Percentiles rank a stretch among this genome's conserved stretches.
These are phyloP conservation scores for Kurtzmaniella fragi DNA, from an alignment of 805 yeast species.

Conservation along the genomic window DNA sequence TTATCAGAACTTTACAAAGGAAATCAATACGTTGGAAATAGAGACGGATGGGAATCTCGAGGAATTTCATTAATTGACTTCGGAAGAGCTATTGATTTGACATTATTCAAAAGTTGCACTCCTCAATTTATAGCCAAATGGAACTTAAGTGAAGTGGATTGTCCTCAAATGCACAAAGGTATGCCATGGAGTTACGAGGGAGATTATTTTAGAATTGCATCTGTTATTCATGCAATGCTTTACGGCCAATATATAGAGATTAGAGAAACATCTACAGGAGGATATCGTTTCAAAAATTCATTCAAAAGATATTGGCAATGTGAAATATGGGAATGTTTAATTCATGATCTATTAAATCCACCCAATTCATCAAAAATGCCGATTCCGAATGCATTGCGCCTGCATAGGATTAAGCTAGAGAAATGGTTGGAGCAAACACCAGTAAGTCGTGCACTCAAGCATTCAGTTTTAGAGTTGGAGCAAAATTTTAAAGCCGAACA, in stretches of 20 bases:
- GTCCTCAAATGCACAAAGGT: constrained; percentile 59
- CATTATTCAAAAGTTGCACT: constrained; percentile 38
- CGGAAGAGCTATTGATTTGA: constrained; percentile 73
- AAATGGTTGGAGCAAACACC: constrained; percentile 29
- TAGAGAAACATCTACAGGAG: constrained; percentile 15
- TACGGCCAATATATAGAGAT: constrained; percentile 63
- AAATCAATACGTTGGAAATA: constrained; percentile 25
- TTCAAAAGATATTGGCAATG: constrained; percentile 75
- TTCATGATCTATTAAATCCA: constrained; percentile 62
- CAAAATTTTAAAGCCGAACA: constrained; percentile 14
- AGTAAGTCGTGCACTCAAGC: constrained; percentile 18
- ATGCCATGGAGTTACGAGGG: constrained; percentile 72
- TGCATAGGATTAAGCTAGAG: constrained; percentile 36
- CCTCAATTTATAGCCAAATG: constrained; percentile 56
- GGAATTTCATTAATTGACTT: constrained; percentile 72
- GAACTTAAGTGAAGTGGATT: constrained; percentile 63
- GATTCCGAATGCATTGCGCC: constrained; percentile 27
- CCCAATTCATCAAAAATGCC: constrained; percentile 27
- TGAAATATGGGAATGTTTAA: constrained; percentile 64
- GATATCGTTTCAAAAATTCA: constrained; percentile 34
- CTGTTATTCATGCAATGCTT: constrained; percentile 64
- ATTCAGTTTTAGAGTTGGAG: constrained; percentile 32
- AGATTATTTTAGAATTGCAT: constrained; percentile 81
- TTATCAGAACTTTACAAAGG: constrained; percentile 5
- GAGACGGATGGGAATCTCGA: constrained; percentile 38